Evolutionary conservation across 805 yeast species (phyloP), one percentile per base, ranked within the genome.

Genomic region (Wickerhamomyces ciferrii): DNA sequence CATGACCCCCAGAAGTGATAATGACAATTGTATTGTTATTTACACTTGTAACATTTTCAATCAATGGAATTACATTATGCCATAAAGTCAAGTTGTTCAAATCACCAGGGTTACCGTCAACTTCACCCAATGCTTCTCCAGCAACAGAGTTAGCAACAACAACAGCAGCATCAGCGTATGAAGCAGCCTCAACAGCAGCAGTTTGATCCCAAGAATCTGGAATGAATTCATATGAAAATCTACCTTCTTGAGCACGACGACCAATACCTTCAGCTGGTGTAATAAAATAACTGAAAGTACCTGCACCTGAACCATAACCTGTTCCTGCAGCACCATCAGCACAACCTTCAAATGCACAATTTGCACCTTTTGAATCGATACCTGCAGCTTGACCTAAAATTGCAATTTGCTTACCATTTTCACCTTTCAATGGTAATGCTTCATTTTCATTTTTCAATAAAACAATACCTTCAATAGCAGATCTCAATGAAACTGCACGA

Each of bases 261-360:
- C 70, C 61, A 35, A 80, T 71, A 6, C 78, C 82, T 52, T 78
- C 80, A 50, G 68, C 68, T 1, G 84, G 84, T 5, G 83, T 70
- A 19, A 75, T 65, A 13, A 76, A 72, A 54, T 65, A 75, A 2
- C 79, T 76, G 46, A 73, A 74, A 49, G 68, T 71, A 25, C 73
- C 81, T 3, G 81, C 67, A 2, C 83, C 79, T 4, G 84, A 78
- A 1, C 84, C 86, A 78, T 84, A 76, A 17, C 84, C 84, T 14
- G 73, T 68, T 29, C 76, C 72, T 42, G 78, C 53, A 3, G 76
- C 71, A 4, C 84, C 84, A 46, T 72, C 69, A 17, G 66, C 65
- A 53, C 70, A 17, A 69, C 83, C 84, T 77, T 77, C 53, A 13
- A 78, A 65, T 41, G 83, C 80, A 25, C 82, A 78, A 4, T 83